These are phyloP conservation scores for Knoxia roxburghii DNA, from an alignment of 257 asterid species.

Conservation along the genomic window DNA sequence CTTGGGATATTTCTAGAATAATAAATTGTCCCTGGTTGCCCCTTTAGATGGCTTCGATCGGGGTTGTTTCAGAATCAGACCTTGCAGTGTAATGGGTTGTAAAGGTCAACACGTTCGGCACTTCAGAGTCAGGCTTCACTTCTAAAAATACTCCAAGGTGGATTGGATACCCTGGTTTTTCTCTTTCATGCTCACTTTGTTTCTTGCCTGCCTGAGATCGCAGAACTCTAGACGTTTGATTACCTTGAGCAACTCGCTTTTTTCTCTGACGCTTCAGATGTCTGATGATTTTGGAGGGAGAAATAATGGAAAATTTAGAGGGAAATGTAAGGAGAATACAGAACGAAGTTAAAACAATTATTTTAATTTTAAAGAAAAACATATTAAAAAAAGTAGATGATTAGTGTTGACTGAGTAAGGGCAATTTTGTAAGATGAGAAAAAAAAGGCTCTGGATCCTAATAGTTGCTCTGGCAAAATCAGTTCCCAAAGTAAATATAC, in stretches of 20 bases:
- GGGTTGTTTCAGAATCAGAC: neutral
- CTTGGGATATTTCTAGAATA: neutral
- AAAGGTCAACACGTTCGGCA: neutral
- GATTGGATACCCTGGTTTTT: conserved; percentile 1
- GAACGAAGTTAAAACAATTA: no score
- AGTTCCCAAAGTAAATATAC: no score
- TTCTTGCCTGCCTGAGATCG: conserved; percentile 6
- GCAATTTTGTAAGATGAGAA: no score
- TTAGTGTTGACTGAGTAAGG: no score
- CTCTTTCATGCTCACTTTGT: conserved; percentile 12
- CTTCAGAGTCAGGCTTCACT: conserved; percentile 1
- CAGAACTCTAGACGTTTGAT: conserved; percentile 7
- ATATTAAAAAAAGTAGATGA: no score
- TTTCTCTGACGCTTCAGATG: neutral
- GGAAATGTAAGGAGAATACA: no score
- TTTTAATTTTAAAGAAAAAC: no score
- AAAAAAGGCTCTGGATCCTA: no score
- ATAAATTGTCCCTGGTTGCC: neutral
- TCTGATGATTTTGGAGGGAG: no score
- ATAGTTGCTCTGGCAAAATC: no score
- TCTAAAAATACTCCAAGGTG: conserved; percentile 8
- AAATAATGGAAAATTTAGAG: no score
- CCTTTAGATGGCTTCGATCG: neutral
- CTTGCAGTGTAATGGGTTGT: neutral
- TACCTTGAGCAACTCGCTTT: conserved; percentile 2